phyloP scores from a whole-genome alignment of 352 stramenopile genomes.

The Phytophthora rubi region DNA sequence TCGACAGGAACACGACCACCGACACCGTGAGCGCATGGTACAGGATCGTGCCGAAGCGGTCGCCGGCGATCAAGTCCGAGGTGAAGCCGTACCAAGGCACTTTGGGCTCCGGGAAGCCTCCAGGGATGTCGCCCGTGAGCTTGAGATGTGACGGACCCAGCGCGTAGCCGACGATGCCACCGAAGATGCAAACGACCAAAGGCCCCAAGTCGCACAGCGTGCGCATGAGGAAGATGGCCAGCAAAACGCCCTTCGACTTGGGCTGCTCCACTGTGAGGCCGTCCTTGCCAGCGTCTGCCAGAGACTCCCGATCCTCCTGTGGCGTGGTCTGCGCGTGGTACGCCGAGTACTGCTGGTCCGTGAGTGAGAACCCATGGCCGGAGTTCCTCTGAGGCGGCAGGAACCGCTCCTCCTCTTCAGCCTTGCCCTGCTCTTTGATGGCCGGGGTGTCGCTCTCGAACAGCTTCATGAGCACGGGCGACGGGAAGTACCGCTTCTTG shows the following conservation, averaged over 20 bases:
- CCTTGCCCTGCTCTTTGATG: slow-evolving; percentile 4
- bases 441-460: slow-evolving; percentile 9
- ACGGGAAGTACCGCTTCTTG: slow-evolving; percentile 13
- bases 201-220: slow-evolving; percentile 10
- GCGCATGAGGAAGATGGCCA: slow-evolving; percentile 16
- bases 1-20: slow-evolving; percentile 14
- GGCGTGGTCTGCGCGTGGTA: slow-evolving; percentile 9
- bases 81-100: slow-evolving; percentile 20
- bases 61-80: slow-evolving; percentile 7
- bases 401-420: slow-evolving; percentile 14
- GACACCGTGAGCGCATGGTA: slow-evolving; percentile 12
- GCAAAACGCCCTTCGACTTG: slow-evolving; percentile 1
- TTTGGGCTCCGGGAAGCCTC: slow-evolving; percentile 13
- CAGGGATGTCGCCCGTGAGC: slow-evolving; percentile 12
- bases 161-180: slow-evolving; percentile 11
- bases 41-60: slow-evolving; percentile 13
- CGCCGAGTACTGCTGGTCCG: slow-evolving; percentile 10
- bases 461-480: slow-evolving; percentile 12
- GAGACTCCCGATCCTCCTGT: slow-evolving; percentile 7
- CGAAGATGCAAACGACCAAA: slow-evolving; percentile 15
- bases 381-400: not conserved
- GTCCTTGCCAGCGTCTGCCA: not conserved
- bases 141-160: slow-evolving; percentile 12
- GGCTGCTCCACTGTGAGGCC: slow-evolving; percentile 2
- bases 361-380: slow-evolving; percentile 12